Percentiles rank a stretch among this genome's conserved stretches.
Conservation (phyloP, 2,329 filamentous ascomycete species). For the Neonectria sp. region DNA sequence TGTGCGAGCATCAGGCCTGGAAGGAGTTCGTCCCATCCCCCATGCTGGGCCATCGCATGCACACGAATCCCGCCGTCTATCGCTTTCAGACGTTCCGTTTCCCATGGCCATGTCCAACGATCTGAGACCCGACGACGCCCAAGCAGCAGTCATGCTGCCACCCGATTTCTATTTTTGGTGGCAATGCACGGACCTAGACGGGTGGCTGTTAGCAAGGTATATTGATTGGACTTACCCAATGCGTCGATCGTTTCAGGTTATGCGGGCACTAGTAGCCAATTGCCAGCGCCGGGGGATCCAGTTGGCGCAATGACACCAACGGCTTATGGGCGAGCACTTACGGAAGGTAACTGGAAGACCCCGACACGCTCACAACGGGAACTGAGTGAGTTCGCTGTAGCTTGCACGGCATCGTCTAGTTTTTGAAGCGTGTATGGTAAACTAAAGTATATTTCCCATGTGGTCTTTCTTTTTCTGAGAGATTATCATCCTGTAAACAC, state of each 20-base stretch:
- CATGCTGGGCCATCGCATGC: constrained; percentile 13
- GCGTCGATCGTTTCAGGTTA: constrained; percentile 56
- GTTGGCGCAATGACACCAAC: constrained; percentile 1
- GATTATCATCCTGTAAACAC: neutral
- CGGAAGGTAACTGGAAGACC: constrained; percentile 1
- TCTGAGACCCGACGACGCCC: constrained; percentile 16
- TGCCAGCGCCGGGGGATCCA: constrained; percentile 18
- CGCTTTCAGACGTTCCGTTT: constrained; percentile 15
- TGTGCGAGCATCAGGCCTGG: constrained; percentile 8
- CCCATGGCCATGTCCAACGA: constrained; percentile 20
- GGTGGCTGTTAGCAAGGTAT: constrained; percentile 22
- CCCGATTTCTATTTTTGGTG: constrained; percentile 46
- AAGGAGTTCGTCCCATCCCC: constrained; percentile 26
- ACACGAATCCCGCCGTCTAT: constrained; percentile 21
- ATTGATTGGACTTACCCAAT: constrained; percentile 45
- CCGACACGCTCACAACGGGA: neutral
- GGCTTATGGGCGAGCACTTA: constrained; percentile 7
- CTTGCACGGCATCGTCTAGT: neutral
- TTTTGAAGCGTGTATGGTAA: neutral
- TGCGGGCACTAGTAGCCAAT: constrained; percentile 53
- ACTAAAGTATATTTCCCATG: neutral
- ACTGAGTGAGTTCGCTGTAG: neutral
- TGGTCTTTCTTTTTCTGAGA: neutral
- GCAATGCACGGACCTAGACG: constrained; percentile 27
- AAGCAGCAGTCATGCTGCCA: constrained; percentile 17